Base-by-base conservation (phyloP, 306 rosid genomes). In the Notholithocarpus densiflorus region DNA sequence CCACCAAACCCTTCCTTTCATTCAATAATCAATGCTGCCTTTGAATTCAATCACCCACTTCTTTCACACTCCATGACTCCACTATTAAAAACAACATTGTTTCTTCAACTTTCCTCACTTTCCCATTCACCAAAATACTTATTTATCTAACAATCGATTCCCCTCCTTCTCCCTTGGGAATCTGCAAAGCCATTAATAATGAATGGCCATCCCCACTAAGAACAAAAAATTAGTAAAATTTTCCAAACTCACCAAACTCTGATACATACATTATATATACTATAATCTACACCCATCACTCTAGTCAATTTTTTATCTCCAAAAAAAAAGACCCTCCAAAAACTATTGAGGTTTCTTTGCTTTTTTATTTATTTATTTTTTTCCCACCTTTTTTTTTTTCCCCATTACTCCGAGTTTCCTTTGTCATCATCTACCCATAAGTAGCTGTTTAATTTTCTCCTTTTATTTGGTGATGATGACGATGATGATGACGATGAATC, bases 371-470 rank as follows among this genome's bases (percentile, higher is more conserved):
- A 55, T 48, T 55, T 74, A 21, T 51, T 20, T 34, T 70, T 21
- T 26, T 51, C 60, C 27, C 53, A 12, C 72, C 40, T 31, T 72
- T 61, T 56, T 56, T 79, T 32, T 34, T 48, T 20, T 43, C n/a
- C 8, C 77, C 64, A 70, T 76, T 86, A 89, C 82, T 82, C 81
- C 81, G 88, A 79, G 85, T 74, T 93, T 88, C 87, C 93, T 74
- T 89, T 89, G 88, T 93, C 98, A 83, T 87, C 94, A 79, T 88
- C 93, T 78, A 81, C 92, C 97, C 96, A 89, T 80, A 79, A 87
- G 78, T 82, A 84, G 68, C 84, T 88, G 76, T 85, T 87, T 86
- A 91, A 59, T 89, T 93, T 96, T 90, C 97, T 84, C 86, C 93
- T 93, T 88, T 93, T 96, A 84, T 62, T 78, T 45, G 90, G 78